These are phyloP conservation scores for Psilocybe subaeruginosa DNA, from an alignment of 768 basidiomycete genomes.

Conservation along the genomic window DNA sequence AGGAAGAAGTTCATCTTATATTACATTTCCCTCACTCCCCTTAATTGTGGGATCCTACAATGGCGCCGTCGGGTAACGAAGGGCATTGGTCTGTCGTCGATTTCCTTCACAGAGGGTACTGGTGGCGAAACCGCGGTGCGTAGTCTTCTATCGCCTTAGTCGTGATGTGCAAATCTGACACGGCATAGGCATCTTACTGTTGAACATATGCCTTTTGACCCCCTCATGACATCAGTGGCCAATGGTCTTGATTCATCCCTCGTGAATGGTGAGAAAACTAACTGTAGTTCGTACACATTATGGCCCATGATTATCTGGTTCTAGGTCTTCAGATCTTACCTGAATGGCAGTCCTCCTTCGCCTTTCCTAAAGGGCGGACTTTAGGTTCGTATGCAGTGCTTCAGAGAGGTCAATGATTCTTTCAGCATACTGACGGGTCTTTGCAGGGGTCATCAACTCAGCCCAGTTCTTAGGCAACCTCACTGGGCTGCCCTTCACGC, in stretches of 20 bases:
- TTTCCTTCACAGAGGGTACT: slow-evolving; percentile 59
- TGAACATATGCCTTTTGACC: slow-evolving; percentile 62
- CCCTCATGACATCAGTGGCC: slow-evolving; percentile 64
- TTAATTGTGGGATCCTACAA: neutral
- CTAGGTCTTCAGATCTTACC: slow-evolving; percentile 70
- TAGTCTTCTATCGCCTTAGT: neutral
- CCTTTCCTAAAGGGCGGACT: slow-evolving; percentile 50
- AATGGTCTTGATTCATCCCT: slow-evolving; percentile 76
- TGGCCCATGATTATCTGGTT: slow-evolving; percentile 16
- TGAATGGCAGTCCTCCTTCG: slow-evolving; percentile 61
- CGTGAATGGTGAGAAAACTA: slow-evolving; percentile 44
- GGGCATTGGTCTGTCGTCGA: slow-evolving; percentile 49
- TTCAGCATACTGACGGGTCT: neutral
- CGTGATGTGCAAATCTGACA: neutral
- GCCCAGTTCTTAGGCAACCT: slow-evolving; percentile 65
- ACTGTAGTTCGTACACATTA: neutral
- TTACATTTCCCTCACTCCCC: neutral
- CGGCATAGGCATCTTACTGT: slow-evolving; percentile 51
- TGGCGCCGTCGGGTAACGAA: slow-evolving; percentile 19
- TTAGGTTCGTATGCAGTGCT: slow-evolving; percentile 39
- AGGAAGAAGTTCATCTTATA: neutral
- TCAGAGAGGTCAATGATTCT: neutral
- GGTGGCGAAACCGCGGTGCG: slow-evolving; percentile 66
- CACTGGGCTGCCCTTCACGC: slow-evolving; percentile 64
- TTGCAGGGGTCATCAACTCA: slow-evolving; percentile 62